Evolutionary conservation across 345 rosid species (phyloP).

Genomic region (Bretschneidera sinensis): DNA sequence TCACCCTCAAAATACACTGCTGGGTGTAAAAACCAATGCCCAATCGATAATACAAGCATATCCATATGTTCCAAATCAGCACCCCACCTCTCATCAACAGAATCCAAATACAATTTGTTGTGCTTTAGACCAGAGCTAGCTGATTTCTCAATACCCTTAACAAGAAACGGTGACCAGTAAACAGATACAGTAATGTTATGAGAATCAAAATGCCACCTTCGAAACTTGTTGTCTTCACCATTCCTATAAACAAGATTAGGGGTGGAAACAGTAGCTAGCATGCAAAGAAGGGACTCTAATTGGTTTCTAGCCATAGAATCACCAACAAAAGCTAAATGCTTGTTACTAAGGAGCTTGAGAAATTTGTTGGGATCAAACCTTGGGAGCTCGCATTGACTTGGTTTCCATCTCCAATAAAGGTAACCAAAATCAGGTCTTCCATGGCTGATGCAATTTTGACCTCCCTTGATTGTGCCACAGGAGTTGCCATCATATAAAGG

Average conservation of each 20-base stretch:
- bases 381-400: conserved; percentile 64
- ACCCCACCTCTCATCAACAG: conserved; percentile 78
- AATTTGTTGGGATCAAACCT: conserved; percentile 74
- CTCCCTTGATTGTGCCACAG: conserved; percentile 78
- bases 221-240: conserved; percentile 76
- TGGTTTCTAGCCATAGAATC: conserved; percentile 99
- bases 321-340: conserved; percentile 81
- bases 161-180: conserved; percentile 96
- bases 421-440: conserved; percentile 81
- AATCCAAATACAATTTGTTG: conserved; percentile 62
- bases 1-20: conserved; percentile 73
- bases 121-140: conserved; percentile 44
- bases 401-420: conserved; percentile 93
- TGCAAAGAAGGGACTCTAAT: conserved; percentile 83
- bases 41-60: conserved; percentile 62
- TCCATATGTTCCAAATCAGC: conserved; percentile 51
- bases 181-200: conserved; percentile 58
- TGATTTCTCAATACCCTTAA: conserved; percentile 75
- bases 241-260: conserved; percentile 53
- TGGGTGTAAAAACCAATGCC: conserved; percentile 94
- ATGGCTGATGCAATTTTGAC: conserved; percentile 76
- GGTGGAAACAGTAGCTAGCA: conserved; percentile 53
- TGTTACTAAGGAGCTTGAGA: conserved; percentile 52
- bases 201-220: conserved; percentile 66
- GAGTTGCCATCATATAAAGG: conserved; percentile 75